Percentiles rank a stretch among this genome's conserved stretches.
phyloP scores from a whole-genome alignment of 1,284 basidiomycete genomes.

The Ustilago nuda region DNA sequence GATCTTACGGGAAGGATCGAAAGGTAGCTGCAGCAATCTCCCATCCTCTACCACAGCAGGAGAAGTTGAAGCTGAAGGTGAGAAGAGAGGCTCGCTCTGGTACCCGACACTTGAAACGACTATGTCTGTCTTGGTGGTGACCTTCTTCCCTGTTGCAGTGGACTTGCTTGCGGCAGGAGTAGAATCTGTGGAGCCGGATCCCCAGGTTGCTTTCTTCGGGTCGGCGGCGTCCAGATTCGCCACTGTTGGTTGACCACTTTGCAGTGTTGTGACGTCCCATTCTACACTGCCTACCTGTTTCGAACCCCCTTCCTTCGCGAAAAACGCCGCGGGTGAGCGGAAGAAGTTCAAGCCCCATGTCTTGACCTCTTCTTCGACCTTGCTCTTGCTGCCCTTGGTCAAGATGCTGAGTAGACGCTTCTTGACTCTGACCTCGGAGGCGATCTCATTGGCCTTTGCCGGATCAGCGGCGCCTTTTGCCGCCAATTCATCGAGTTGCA shows the following conservation, averaged over 20 bases:
- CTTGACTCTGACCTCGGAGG: constrained; percentile 69
- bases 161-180: constrained; percentile 14
- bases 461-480: constrained; percentile 23
- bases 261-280: constrained; percentile 57
- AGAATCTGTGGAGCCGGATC: constrained; percentile 15
- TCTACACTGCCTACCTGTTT: constrained; percentile 32
- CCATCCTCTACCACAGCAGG: constrained; percentile 11
- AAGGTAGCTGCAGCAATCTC: constrained; percentile 28
- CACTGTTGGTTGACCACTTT: constrained; percentile 23
- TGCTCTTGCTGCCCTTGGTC: constrained; percentile 76
- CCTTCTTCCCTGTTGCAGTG: constrained; percentile 74
- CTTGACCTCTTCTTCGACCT: constrained; percentile 37
- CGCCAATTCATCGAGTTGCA: constrained; percentile 40
- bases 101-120: constrained; percentile 92
- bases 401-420: constrained; percentile 76
- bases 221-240: constrained; percentile 33
- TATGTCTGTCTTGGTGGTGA: constrained; percentile 77
- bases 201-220: constrained; percentile 37
- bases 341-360: constrained; percentile 63
- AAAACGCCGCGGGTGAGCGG: constrained; percentile 56
- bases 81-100: constrained; percentile 75
- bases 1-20: constrained; percentile 25
- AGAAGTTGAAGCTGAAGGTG: background rate
- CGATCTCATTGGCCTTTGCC: constrained; percentile 24
- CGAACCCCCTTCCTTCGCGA: constrained; percentile 9